phyloP scores from a whole-genome alignment of 768 basidiomycete species.

The Phylloporus scabripes region DNA sequence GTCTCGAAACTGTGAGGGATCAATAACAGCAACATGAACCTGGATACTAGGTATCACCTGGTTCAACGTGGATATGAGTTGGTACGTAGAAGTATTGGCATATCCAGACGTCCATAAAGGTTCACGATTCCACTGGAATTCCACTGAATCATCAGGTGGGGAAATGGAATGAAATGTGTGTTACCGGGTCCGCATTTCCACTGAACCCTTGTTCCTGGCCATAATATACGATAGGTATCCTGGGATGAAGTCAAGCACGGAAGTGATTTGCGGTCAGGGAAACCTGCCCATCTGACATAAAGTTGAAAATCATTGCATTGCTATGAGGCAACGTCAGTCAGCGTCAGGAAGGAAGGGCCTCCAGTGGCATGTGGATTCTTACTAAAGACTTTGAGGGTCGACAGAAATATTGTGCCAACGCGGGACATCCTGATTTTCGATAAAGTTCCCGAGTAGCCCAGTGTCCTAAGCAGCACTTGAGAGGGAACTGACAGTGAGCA shows the following conservation, averaged over 20 bases:
- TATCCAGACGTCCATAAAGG: background rate
- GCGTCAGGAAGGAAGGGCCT: background rate
- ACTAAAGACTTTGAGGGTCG: slow-evolving; percentile 38
- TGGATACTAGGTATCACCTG: background rate
- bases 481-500: background rate
- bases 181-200: slow-evolving; percentile 45
- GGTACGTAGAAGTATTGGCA: background rate
- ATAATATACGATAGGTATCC: slow-evolving; percentile 58
- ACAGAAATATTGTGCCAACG: slow-evolving; percentile 64
- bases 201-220: slow-evolving; percentile 68
- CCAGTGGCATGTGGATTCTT: background rate
- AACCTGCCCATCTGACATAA: slow-evolving; percentile 63
- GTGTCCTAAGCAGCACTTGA: slow-evolving; percentile 8
- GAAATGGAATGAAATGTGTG: background rate
- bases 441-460: slow-evolving; percentile 60
- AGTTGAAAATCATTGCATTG: slow-evolving; percentile 32
- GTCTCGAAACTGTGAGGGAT: background rate
- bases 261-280: background rate
- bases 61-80: background rate
- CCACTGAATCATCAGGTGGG: background rate
- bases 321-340: background rate
- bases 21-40: background rate
- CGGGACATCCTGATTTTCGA: slow-evolving; percentile 75
- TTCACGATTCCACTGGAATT: background rate
- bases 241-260: background rate